Conservation (phyloP, 257 asterid genomes). For the Anisodus acutangulus region DNA sequence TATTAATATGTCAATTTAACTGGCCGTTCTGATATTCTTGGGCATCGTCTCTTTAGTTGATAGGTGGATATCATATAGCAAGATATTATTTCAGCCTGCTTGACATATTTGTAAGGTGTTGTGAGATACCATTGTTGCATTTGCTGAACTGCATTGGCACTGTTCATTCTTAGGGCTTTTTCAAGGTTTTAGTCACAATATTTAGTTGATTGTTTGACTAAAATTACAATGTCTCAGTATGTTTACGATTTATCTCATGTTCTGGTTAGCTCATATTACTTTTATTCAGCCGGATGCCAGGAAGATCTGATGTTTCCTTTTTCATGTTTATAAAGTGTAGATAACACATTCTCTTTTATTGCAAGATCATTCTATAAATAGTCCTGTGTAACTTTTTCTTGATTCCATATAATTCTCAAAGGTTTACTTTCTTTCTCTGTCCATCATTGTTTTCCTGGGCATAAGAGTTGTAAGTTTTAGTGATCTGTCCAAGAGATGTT, state of each 20-base stretch:
- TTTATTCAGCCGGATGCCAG: background rate
- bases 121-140: background rate
- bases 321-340: background rate
- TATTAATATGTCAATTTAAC: background rate
- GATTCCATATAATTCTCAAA: background rate
- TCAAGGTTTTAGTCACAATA: slow-evolving; percentile 4
- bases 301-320: slow-evolving; percentile 15
- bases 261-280: background rate
- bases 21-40: background rate
- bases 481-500: slow-evolving; percentile 9
- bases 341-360: background rate
- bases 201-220: background rate
- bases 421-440: background rate
- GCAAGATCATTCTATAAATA: background rate
- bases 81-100: background rate
- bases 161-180: background rate
- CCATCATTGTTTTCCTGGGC: background rate
- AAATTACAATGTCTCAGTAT: background rate
- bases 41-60: background rate
- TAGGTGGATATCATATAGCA: slow-evolving; percentile 4
- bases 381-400: background rate
- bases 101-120: background rate
- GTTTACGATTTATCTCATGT: background rate
- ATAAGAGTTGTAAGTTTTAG: background rate
- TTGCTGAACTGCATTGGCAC: background rate